A percentile compares a stretch with the other conserved stretches of the same genome.
phyloP scores from a whole-genome alignment of 2,329 filamentous ascomycete species.

The Massarina eburnea region DNA sequence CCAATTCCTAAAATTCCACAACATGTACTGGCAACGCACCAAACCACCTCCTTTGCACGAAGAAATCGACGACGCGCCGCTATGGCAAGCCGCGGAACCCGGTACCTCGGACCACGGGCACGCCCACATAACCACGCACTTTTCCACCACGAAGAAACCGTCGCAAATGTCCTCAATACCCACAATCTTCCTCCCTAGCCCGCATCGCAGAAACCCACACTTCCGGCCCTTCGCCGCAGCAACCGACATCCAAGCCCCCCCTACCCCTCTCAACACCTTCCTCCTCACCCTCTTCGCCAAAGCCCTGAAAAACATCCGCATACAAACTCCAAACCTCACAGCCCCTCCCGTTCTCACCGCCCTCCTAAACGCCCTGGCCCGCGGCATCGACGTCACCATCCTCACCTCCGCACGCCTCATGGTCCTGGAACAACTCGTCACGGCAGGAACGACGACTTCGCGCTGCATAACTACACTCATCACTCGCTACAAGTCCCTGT shows the following conservation, averaged over 20 bases:
- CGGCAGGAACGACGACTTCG: constrained; percentile 72
- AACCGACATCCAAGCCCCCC: constrained; percentile 57
- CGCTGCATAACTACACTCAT: constrained; percentile 64
- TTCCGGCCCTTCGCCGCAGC: constrained; percentile 52
- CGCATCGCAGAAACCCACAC: constrained; percentile 69
- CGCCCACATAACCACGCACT: constrained; percentile 8
- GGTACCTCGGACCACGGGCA: constrained; percentile 2
- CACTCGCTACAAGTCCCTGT: constrained; percentile 52
- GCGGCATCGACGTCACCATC: constrained; percentile 69
- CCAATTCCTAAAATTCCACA: constrained; percentile 68
- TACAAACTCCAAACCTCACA: constrained; percentile 80
- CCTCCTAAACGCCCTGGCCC: constrained; percentile 61
- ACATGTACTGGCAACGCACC: constrained; percentile 63
- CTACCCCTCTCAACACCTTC: constrained; percentile 68
- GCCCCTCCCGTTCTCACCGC: constrained; percentile 64
- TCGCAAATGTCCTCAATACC: constrained; percentile 37
- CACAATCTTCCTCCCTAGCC: constrained; percentile 71
- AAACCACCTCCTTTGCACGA: constrained; percentile 7
- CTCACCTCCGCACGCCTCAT: constrained; percentile 71
- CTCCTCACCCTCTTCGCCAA: constrained; percentile 62
- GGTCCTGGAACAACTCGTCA: constrained; percentile 78
- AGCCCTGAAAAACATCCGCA: constrained; percentile 62
- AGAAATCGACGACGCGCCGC: not conserved
- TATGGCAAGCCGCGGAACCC: not conserved
- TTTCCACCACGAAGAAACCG: constrained; percentile 3